These are phyloP conservation scores for Fonsecaea nubica DNA, from an alignment of 2,329 filamentous ascomycete genomes.

Conservation along the genomic window DNA sequence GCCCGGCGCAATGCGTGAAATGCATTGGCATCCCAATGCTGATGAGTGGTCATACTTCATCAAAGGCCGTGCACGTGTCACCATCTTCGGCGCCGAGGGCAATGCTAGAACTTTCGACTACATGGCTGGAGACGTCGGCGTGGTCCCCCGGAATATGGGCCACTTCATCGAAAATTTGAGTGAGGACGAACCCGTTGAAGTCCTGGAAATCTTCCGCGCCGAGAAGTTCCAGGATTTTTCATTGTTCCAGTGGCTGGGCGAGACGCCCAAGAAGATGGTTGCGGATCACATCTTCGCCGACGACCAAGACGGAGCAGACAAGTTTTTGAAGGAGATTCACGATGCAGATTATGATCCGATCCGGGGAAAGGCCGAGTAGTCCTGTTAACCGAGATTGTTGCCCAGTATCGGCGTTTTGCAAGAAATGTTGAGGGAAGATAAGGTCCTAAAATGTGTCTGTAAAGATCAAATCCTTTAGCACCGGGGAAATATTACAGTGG, in stretches of 20 bases:
- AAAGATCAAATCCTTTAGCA: constrained; percentile 3
- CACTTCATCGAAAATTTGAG: constrained; percentile 81
- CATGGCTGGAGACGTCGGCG: constrained; percentile 74
- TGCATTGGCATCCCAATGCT: constrained; percentile 82
- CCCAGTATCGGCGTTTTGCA: not conserved
- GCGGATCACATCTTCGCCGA: constrained; percentile 70
- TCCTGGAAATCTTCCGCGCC: constrained; percentile 76
- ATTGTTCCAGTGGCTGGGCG: constrained; percentile 76
- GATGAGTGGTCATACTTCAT: constrained; percentile 86
- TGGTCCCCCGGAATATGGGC: constrained; percentile 77
- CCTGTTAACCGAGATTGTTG: constrained; percentile 6
- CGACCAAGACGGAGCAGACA: constrained; percentile 65
- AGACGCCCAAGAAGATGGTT: constrained; percentile 71
- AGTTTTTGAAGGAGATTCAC: constrained; percentile 68
- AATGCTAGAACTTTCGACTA: constrained; percentile 78
- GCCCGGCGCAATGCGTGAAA: constrained; percentile 75
- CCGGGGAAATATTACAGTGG: not conserved
- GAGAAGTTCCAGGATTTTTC: constrained; percentile 76
- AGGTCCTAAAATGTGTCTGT: constrained; percentile 3
- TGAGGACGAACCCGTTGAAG: constrained; percentile 75
- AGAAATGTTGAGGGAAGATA: not conserved
- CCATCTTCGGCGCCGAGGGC: constrained; percentile 73
- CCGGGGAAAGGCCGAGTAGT: constrained; percentile 13
- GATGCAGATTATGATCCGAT: constrained; percentile 58
- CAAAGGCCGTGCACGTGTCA: constrained; percentile 72